Evolutionary conservation across 1,284 basidiomycete genomes (phyloP), one percentile per base, ranked within the genome.

Genomic region (Schizopora paradoxa): DNA sequence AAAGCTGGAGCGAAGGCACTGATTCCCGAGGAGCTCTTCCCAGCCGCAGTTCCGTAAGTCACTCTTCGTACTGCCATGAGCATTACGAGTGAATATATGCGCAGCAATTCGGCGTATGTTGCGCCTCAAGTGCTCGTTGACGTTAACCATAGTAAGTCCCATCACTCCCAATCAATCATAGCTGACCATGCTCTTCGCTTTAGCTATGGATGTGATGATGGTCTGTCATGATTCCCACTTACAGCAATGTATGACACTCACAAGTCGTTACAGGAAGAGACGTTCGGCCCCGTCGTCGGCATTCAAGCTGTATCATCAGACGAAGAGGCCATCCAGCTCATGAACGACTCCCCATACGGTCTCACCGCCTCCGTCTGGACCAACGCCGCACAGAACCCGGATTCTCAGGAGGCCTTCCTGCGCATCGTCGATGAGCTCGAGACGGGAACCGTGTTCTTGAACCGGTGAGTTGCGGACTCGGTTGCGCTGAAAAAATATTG

Each of bases 331-430:
- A 68, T 97, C 47, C 61, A 67, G 26, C 74, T 96, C 25, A 97
- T 98, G 89, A 97, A 98, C 64, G 92, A 97, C 65, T 96, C 92
- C n/a, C 79, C 77, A 1, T 97, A 94, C 61, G 94, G 94, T 10
- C 73, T 98, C 26, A 98, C 94, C 1, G 90, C 91, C 1, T 92
- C 90, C 14, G 66, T 98, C 23, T 98, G 94, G 94, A 96, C 94
- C 0, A 76, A 90, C 57, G 78, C 76, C 1, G 70, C 73, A 28
- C 65, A 64, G 6, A 74, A 79, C 46, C 58, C 70, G 0, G 75
- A 78, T 21, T 85, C 82, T 1, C 74, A 86, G 47, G 62, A 69
- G 3, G 81, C 77, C 0, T 95, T 95, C 67, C 60, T 86, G 50
- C 66, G 62, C 45, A 70, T 97, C 38, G 78, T 74, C 1, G 82